Evolutionary conservation across 2,329 filamentous ascomycete species (phyloP).

Genomic region (Aspergillus melleus): DNA sequence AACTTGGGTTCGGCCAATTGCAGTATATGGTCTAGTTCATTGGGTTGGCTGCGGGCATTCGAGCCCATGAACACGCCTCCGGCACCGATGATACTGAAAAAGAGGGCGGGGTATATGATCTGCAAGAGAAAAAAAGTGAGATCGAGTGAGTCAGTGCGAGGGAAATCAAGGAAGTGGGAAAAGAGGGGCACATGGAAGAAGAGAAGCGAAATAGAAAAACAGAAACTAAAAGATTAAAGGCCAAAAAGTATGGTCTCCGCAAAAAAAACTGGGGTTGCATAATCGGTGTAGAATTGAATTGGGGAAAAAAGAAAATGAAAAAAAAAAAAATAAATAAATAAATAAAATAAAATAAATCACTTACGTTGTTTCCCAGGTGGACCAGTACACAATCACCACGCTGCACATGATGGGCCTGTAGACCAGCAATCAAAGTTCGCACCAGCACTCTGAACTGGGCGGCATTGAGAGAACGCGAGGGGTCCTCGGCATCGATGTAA

Average conservation of each 20-base stretch:
- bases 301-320: no score
- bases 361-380: conserved; percentile 44
- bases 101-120: conserved; percentile 42
- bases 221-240: conserved; percentile 4
- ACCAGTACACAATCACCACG: conserved; percentile 46
- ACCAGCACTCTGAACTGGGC: conserved; percentile 36
- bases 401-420: conserved; percentile 39
- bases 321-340: background rate
- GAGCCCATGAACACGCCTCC: conserved; percentile 53
- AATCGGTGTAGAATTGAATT: background rate
- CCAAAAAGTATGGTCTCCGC: background rate
- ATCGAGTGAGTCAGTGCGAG: conserved; percentile 15
- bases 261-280: background rate
- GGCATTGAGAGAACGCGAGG: conserved; percentile 38
- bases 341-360: conserved; percentile 11
- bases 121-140: conserved; percentile 17
- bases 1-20: conserved; percentile 45
- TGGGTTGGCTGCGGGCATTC: conserved; percentile 49
- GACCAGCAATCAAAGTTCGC: conserved; percentile 41
- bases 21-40: conserved; percentile 51
- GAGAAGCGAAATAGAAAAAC: background rate
- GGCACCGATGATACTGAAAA: conserved; percentile 45
- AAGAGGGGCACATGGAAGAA: conserved; percentile 3
- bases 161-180: background rate
- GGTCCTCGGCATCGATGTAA: conserved; percentile 45